Evolutionary conservation across 1,284 basidiomycete species (phyloP), one percentile per base, ranked within the genome.

Genomic region (Uromyces viciae-fabae): DNA sequence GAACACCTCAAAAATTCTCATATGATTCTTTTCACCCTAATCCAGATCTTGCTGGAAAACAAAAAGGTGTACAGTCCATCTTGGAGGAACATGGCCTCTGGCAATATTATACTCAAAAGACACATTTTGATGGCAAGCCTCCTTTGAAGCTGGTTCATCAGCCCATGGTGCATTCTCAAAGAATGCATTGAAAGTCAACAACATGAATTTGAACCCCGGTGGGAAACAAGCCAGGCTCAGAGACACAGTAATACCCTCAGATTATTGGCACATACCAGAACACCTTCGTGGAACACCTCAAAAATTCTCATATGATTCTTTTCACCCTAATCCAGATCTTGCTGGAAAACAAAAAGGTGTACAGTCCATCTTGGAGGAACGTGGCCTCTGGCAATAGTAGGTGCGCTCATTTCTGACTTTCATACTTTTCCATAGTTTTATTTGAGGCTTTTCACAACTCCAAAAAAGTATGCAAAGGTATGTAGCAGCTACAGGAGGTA

Each of bases 341-440:
- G 69, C 46, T 22, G 52, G 69, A 17, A 72, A 72, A 54, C n/a
- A 22, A 52, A 72, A 72, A 40, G 69, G 69, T 17, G 46, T 43
- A 3, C 43, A 33, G 28, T 40, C 36, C 46, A 33, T 62, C 31
- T 33, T 62, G 22, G 58, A 62, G 31, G 58, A 62, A 28, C 58
- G 25, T 14, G 58, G 58, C 58, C 31, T 62, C 14, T 62, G 58
- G 58, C 46, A 72, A 19, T 25, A 40, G 19, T 56, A 56, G 5
- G n/a, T n/a, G n/a, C n/a, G n/a, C n/a, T n/a, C n/a, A n/a, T n/a
- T n/a, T n/a, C n/a, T n/a, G n/a, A n/a, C n/a, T n/a, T n/a, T n/a
- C n/a, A n/a, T n/a, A n/a, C n/a, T n/a, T n/a, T n/a, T n/a, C n/a
- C n/a, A n/a, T n/a, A n/a, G n/a, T n/a, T n/a, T n/a, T n/a, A n/a